Evolutionary conservation across 1,284 basidiomycete genomes (phyloP).

Genomic region (Anthracocystis walkeri): DNA sequence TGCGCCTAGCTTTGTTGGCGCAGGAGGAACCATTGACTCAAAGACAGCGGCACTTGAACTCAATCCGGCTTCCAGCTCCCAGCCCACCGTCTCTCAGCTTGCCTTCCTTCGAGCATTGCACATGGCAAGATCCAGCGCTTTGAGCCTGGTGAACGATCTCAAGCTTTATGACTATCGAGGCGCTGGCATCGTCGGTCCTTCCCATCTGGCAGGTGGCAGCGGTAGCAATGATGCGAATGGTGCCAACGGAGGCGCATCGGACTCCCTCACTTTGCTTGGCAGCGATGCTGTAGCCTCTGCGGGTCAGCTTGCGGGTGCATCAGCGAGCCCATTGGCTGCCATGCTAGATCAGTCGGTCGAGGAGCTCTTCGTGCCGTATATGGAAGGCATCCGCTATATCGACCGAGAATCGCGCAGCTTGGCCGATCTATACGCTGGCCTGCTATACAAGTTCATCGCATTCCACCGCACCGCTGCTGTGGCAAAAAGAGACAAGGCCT

Average conservation of each 20-base stretch:
- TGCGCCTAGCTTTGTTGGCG: constrained; percentile 38
- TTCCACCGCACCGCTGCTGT: constrained; percentile 76
- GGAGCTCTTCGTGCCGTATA: constrained; percentile 94
- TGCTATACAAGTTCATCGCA: constrained; percentile 82
- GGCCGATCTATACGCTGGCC: constrained; percentile 81
- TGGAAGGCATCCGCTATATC: constrained; percentile 86
- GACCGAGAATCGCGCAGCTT: constrained; percentile 91
- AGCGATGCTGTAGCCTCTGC: constrained; percentile 38
- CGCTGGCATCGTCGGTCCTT: constrained; percentile 53
- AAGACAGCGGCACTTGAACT: constrained; percentile 39
- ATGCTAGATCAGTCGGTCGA: constrained; percentile 96
- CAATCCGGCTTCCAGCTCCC: constrained; percentile 12
- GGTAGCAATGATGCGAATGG: neutral
- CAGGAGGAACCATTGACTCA: constrained; percentile 33
- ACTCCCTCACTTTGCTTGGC: constrained; percentile 34
- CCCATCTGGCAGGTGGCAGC: constrained; percentile 22
- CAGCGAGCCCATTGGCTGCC: constrained; percentile 68
- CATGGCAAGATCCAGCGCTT: constrained; percentile 84
- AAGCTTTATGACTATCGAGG: constrained; percentile 85
- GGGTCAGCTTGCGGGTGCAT: constrained; percentile 48
- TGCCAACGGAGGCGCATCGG: constrained; percentile 15
- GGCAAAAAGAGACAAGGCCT: constrained; percentile 28
- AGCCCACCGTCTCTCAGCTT: constrained; percentile 70
- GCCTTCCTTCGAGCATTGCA: constrained; percentile 92
- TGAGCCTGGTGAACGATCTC: constrained; percentile 87